Conservation (phyloP, 305 asterid genomes). For the Fraxinus greggii region DNA sequence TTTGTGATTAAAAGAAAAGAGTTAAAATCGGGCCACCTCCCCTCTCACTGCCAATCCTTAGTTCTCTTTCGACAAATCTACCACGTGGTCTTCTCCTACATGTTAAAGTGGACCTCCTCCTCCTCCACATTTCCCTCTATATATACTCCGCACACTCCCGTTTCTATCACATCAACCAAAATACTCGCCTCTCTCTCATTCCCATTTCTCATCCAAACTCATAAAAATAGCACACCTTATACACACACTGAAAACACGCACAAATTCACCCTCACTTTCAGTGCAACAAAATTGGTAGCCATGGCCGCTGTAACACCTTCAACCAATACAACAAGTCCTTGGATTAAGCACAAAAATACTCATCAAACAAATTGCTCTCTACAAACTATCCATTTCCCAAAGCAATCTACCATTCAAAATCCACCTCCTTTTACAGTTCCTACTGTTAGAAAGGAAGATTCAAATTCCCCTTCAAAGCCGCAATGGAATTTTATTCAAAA, state of each 20-base stretch:
- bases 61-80: conserved; percentile 32
- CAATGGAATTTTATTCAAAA: conserved; percentile 42
- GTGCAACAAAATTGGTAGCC: conserved; percentile 36
- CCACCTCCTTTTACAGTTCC: conserved; percentile 15
- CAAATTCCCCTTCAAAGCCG: conserved; percentile 17
- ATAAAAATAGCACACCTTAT: conserved; percentile 1
- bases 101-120: conserved; percentile 51
- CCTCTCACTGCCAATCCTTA: conserved; percentile 18
- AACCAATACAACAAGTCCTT: conserved; percentile 23
- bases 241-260: conserved; percentile 10
- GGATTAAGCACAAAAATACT: conserved; percentile 39
- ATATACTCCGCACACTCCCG: conserved; percentile 42
- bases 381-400: conserved; percentile 54
- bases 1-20: too few species aligned
- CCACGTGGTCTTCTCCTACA: conserved; percentile 74
- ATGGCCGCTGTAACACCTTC: conserved; percentile 51
- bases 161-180: conserved; percentile 23
- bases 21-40: conserved; percentile 14
- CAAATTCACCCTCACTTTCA: conserved; percentile 3
- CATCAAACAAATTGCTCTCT: conserved; percentile 40
- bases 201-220: conserved; percentile 10
- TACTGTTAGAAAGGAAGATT: neutral
- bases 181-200: conserved; percentile 18
- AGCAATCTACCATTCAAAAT: conserved; percentile 26
- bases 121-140: conserved; percentile 39